Conservation (phyloP, 2,329 filamentous ascomycete species). For the Exophiala sp. region DNA sequence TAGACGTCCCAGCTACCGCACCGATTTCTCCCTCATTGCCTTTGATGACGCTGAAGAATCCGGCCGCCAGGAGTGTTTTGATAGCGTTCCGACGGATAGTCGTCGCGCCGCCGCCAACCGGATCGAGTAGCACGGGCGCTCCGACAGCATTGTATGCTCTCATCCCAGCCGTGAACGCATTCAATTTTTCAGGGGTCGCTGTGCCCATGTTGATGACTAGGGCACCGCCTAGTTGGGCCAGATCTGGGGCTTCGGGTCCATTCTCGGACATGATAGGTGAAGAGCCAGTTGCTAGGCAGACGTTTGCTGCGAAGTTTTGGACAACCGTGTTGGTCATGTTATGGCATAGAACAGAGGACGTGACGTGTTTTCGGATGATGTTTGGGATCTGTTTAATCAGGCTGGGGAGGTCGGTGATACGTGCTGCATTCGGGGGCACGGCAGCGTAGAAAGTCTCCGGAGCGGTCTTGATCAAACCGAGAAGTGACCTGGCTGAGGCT, state of each 20-base stretch:
- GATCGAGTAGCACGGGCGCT: conserved; percentile 76
- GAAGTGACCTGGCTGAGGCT: conserved; percentile 55
- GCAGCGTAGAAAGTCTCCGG: conserved; percentile 31
- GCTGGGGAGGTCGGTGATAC: conserved; percentile 17
- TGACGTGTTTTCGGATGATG: conserved; percentile 57
- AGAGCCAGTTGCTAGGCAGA: conserved; percentile 71
- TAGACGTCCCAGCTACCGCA: conserved; percentile 57
- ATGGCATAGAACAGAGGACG: conserved; percentile 68
- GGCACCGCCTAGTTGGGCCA: conserved; percentile 68
- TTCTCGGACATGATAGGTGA: conserved; percentile 94
- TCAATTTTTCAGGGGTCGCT: conserved; percentile 66
- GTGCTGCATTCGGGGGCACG: conserved; percentile 30
- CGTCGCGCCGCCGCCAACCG: conserved; percentile 85
- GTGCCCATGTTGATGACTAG: conserved; percentile 96
- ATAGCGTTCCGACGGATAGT: conserved; percentile 64
- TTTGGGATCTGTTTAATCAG: conserved; percentile 37
- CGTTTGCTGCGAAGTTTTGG: conserved; percentile 89
- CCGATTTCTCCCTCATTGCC: conserved; percentile 87
- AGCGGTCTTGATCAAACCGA: conserved; percentile 47
- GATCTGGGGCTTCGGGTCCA: conserved; percentile 71
- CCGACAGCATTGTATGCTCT: conserved; percentile 72
- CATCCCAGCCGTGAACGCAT: conserved; percentile 67
- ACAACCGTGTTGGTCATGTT: conserved; percentile 98
- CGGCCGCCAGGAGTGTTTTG: conserved; percentile 61
- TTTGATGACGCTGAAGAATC: conserved; percentile 84